Percentiles rank a stretch among this genome's conserved stretches.
phyloP scores from a whole-genome alignment of 1,284 basidiomycete species.

The Leccinum ponderosum region DNA sequence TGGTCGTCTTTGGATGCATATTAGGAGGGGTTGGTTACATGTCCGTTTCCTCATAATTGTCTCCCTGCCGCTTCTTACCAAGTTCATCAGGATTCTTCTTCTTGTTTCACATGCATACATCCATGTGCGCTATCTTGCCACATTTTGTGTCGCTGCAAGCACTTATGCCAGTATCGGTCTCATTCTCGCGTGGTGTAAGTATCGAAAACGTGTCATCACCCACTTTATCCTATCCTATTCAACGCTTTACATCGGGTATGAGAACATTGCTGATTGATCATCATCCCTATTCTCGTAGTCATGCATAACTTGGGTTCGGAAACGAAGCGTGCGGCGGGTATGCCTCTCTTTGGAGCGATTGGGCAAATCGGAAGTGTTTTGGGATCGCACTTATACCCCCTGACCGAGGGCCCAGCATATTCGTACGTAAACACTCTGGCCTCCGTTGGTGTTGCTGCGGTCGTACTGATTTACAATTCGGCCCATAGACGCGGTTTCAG shows the following conservation, averaged over 20 bases:
- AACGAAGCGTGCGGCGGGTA: slow-evolving; percentile 73
- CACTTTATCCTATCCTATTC: too few species aligned
- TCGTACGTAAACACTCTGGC: slow-evolving; percentile 40
- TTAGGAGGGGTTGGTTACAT: slow-evolving; percentile 65
- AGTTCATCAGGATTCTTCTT: slow-evolving; percentile 21
- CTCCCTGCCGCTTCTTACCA: background rate
- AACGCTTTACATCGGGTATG: too few species aligned
- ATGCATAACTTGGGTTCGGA: slow-evolving; percentile 77
- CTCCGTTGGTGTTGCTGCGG: background rate
- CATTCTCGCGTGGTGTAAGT: slow-evolving; percentile 75
- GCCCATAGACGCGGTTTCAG: slow-evolving; percentile 25
- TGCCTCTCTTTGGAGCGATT: slow-evolving; percentile 75
- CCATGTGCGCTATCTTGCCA: slow-evolving; percentile 64
- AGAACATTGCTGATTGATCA: background rate
- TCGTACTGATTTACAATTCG: slow-evolving; percentile 3
- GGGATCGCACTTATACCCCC: slow-evolving; percentile 70
- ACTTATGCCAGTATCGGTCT: slow-evolving; percentile 69
- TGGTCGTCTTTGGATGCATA: slow-evolving; percentile 49
- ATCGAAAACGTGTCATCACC: background rate
- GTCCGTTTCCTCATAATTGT: slow-evolving; percentile 13
- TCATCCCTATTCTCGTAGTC: slow-evolving; percentile 38
- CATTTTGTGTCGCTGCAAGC: slow-evolving; percentile 68
- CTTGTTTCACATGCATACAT: slow-evolving; percentile 34
- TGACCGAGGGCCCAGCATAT: slow-evolving; percentile 62
- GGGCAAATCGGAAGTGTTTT: slow-evolving; percentile 73